Conservation (phyloP, 805 yeast species). For the Cyberlindnera sargentensis region DNA sequence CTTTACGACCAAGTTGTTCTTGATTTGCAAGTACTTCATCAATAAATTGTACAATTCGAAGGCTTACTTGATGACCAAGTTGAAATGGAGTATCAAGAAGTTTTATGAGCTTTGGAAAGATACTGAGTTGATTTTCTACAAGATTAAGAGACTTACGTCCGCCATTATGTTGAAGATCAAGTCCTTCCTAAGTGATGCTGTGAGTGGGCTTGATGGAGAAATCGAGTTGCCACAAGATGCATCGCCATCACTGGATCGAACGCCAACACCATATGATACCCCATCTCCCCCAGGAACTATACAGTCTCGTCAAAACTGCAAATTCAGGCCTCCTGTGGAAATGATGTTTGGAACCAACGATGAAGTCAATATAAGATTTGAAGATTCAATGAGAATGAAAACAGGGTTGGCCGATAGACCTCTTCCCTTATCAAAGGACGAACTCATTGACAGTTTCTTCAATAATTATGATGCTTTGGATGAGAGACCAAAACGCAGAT, state of each 20-base stretch:
- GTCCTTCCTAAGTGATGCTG: slow-evolving; percentile 4
- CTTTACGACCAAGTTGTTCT: not conserved
- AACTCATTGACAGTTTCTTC: slow-evolving; percentile 7
- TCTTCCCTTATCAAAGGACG: slow-evolving; percentile 2
- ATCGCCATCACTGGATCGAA: not conserved
- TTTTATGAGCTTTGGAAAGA: slow-evolving; percentile 5
- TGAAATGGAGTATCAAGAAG: slow-evolving; percentile 1
- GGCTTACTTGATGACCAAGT: not conserved
- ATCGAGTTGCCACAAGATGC: not conserved
- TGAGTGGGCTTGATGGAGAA: not conserved
- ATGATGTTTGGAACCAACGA: no score
- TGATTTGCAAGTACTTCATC: not conserved
- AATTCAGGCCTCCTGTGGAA: no score
- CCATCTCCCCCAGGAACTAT: not conserved
- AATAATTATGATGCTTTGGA: slow-evolving; percentile 9
- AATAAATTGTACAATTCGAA: not conserved
- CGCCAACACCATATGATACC: no score
- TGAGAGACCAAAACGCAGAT: not conserved
- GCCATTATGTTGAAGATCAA: not conserved
- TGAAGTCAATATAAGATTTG: not conserved
- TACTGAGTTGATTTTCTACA: slow-evolving; percentile 5
- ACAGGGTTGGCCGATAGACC: not conserved
- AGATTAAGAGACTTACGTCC: slow-evolving; percentile 2
- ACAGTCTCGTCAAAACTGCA: no score
- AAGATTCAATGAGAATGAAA: slow-evolving; percentile 2